phyloP scores from a whole-genome alignment of 169 alveolate species.

The Hammondia hammondi region DNA sequence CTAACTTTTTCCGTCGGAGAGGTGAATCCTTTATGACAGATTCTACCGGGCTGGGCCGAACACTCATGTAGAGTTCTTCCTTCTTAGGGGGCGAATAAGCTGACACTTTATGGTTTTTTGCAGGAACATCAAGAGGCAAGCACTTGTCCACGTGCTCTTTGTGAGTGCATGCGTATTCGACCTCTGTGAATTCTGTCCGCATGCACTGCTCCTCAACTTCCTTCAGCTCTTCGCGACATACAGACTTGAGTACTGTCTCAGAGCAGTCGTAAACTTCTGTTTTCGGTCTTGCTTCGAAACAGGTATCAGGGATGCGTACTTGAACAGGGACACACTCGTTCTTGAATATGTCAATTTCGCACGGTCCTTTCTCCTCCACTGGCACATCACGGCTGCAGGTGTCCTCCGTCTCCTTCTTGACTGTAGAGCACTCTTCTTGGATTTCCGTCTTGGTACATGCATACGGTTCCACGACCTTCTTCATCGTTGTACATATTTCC shows the following conservation, averaged over 20 bases:
- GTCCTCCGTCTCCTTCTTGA: neutral
- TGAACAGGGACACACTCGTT: conserved; percentile 32
- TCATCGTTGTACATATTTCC: conserved; percentile 9
- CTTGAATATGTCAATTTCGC: conserved; percentile 35
- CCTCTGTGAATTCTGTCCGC: conserved; percentile 23
- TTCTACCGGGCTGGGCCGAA: neutral
- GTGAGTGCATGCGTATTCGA: conserved; percentile 23
- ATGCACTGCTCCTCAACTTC: conserved; percentile 31
- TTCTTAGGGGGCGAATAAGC: neutral
- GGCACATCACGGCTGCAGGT: conserved; percentile 42
- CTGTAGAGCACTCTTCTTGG: conserved; percentile 11
- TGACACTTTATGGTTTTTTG: neutral
- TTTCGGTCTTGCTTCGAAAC: conserved; percentile 30
- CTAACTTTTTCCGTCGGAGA: neutral
- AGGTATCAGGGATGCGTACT: conserved; percentile 35
- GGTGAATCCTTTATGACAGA: neutral
- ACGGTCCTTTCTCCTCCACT: conserved; percentile 29
- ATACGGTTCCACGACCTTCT: conserved; percentile 26
- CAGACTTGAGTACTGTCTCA: neutral
- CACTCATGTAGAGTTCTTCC: neutral
- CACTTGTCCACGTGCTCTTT: conserved; percentile 20
- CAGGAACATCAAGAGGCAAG: neutral
- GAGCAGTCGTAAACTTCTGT: conserved; percentile 46
- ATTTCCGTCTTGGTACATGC: conserved; percentile 40
- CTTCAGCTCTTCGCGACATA: neutral